Evolutionary conservation across 2,329 filamentous ascomycete species (phyloP).

Genomic region (Neobulgaria alba): DNA sequence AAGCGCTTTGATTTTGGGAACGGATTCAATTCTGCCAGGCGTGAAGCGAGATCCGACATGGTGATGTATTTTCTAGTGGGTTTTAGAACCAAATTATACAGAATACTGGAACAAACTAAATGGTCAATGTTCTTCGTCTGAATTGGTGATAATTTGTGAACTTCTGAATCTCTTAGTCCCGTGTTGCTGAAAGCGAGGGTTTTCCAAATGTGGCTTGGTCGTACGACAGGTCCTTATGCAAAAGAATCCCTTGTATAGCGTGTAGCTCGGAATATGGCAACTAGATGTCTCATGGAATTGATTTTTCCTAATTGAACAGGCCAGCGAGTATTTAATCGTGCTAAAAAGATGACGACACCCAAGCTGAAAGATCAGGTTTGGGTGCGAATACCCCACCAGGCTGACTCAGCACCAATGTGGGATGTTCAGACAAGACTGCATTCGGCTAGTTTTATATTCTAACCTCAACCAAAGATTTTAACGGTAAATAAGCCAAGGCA

Average conservation of each 20-base stretch:
- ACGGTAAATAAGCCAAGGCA: too few species aligned
- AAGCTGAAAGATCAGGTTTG: background rate
- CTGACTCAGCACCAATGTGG: too few species aligned
- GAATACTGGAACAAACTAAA: background rate
- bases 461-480: too few species aligned
- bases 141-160: background rate
- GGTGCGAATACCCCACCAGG: too few species aligned
- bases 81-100: background rate
- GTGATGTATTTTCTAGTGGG: background rate
- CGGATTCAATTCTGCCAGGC: conserved; percentile 2
- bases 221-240: background rate
- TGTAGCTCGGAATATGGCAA: background rate
- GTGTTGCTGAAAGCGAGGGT: background rate
- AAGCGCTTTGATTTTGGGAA: conserved; percentile 4
- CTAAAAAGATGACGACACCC: background rate
- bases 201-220: background rate
- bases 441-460: too few species aligned
- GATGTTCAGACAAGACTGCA: too few species aligned
- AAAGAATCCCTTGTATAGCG: background rate
- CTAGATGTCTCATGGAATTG: background rate
- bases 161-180: background rate
- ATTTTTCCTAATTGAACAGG: too few species aligned
- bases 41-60: conserved; percentile 1
- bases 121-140: background rate
- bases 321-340: background rate